Evolutionary conservation across 2,329 filamentous ascomycete genomes (phyloP).

Genomic region (Zarea fungicola): DNA sequence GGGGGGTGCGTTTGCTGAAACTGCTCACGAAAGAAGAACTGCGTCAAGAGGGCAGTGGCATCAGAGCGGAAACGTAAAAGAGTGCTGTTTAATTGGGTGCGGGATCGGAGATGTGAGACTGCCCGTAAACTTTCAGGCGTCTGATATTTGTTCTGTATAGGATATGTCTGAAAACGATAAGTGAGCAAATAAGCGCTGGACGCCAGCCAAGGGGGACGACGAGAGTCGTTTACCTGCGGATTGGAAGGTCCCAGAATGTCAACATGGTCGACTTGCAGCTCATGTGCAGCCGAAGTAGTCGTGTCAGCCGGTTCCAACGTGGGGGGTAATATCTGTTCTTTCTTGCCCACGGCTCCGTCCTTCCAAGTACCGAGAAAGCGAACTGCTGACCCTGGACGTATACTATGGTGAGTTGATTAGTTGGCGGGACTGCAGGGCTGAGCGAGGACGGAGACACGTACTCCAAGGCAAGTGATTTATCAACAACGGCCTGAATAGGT

Average conservation of each 20-base stretch:
- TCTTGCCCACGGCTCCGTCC: constrained; percentile 16
- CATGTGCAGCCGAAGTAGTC: constrained; percentile 43
- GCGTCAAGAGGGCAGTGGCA: constrained; percentile 64
- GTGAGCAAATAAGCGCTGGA: not conserved
- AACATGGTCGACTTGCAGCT: constrained; percentile 69
- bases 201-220: not conserved
- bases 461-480: constrained; percentile 65
- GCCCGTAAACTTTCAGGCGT: constrained; percentile 82
- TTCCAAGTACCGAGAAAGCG: constrained; percentile 72
- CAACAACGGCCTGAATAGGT: constrained; percentile 75
- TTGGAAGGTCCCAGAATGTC: constrained; percentile 72
- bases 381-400: constrained; percentile 78
- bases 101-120: constrained; percentile 78
- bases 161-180: constrained; percentile 62
- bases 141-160: constrained; percentile 95
- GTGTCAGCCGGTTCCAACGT: not conserved
- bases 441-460: constrained; percentile 39
- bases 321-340: not conserved
- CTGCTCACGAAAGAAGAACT: constrained; percentile 65
- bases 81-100: constrained; percentile 74
- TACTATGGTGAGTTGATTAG: constrained; percentile 41
- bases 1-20: constrained; percentile 87
- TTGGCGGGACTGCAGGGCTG: constrained; percentile 23
- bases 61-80: constrained; percentile 80
- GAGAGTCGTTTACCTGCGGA: constrained; percentile 57